Evolutionary conservation across 176 grass and related monocot species (phyloP).

Genomic region (Avena atlantica): DNA sequence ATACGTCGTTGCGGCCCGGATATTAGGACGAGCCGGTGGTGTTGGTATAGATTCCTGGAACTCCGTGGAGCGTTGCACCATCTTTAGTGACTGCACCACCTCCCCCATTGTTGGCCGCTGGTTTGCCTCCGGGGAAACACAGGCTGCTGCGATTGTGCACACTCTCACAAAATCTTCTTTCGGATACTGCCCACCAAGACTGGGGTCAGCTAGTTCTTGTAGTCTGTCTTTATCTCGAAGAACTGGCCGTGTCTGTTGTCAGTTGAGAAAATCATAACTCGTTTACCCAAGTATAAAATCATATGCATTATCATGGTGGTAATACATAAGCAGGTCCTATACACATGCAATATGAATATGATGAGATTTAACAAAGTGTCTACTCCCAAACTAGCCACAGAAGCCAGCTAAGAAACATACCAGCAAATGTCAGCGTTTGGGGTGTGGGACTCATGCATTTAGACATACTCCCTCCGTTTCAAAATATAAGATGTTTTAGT

Average conservation of each 20-base stretch:
- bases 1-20: slow-evolving; percentile 58
- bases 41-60: slow-evolving; percentile 72
- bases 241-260: slow-evolving; percentile 76
- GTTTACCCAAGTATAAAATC: background rate
- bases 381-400: background rate
- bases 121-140: slow-evolving; percentile 89
- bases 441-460: background rate
- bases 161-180: slow-evolving; percentile 95
- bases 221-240: slow-evolving; percentile 88
- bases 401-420: background rate
- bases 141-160: slow-evolving; percentile 94
- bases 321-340: background rate
- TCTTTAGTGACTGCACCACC: slow-evolving; percentile 99
- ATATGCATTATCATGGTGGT: background rate
- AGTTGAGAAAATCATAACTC: slow-evolving; percentile 18
- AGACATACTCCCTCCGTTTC: background rate
- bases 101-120: slow-evolving; percentile 98
- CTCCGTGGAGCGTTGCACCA: slow-evolving; percentile 83
- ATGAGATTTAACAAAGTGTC: background rate
- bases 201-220: slow-evolving; percentile 79
- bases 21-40: slow-evolving; percentile 59
- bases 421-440: background rate
- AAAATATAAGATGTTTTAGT: too few relatives aligned
- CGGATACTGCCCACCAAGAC: slow-evolving; percentile 71
- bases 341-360: background rate